phyloP scores from a whole-genome alignment of 208 protist genomes.

The Paratrypanosoma confusum region DNA sequence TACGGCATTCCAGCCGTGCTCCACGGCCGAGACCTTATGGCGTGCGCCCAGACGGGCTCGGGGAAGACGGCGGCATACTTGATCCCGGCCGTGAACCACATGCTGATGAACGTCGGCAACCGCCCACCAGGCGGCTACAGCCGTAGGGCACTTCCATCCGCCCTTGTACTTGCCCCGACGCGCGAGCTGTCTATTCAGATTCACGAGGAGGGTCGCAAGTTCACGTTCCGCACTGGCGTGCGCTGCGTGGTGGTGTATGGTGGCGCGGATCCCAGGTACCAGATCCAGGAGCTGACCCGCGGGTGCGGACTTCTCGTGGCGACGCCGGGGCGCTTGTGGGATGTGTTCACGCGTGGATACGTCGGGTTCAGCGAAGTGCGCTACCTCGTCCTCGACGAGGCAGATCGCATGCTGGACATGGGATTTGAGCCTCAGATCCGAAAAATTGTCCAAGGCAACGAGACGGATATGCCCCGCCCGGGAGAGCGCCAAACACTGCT shows the following conservation, averaged over 20 bases:
- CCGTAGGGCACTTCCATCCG: conserved; percentile 68
- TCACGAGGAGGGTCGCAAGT: conserved; percentile 95
- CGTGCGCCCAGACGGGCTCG: conserved; percentile 98
- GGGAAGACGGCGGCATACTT: conserved; percentile 99
- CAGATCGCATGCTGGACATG: conserved; percentile 99
- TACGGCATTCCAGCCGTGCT: conserved; percentile 94
- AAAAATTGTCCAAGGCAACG: conserved; percentile 92
- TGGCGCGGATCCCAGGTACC: conserved; percentile 90
- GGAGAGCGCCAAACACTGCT: conserved; percentile 98
- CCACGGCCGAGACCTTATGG: conserved; percentile 94
- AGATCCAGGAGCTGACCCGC: conserved; percentile 94
- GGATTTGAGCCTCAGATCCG: conserved; percentile 99
- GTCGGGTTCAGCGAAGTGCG: conserved; percentile 83
- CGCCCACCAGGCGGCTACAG: conserved; percentile 23
- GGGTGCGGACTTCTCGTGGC: conserved; percentile 93
- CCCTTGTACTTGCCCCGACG: conserved; percentile 95
- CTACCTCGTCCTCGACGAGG: conserved; percentile 97
- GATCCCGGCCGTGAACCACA: conserved; percentile 92
- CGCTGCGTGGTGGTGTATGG: conserved; percentile 96
- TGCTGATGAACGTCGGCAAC: conserved; percentile 66
- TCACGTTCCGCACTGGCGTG: conserved; percentile 90
- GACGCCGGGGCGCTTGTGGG: conserved; percentile 84
- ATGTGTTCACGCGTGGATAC: conserved; percentile 77
- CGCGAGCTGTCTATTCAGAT: conserved; percentile 97
- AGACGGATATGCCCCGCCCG: conserved; percentile 91